phyloP scores from a whole-genome alignment of 1,284 basidiomycete species.

The Psilocybe mexicana region DNA sequence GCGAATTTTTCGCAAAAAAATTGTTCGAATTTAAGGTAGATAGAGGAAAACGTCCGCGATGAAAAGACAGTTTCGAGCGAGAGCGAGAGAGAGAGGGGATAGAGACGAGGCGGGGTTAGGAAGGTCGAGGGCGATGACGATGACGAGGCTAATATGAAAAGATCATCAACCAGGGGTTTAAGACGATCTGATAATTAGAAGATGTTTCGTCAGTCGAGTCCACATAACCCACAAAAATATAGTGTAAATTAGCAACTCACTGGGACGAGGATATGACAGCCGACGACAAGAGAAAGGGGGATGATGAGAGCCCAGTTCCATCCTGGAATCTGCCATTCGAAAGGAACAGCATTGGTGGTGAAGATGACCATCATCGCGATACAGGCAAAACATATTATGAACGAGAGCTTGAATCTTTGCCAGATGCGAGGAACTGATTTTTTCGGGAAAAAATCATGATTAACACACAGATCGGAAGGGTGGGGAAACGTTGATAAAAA shows the following conservation, averaged over 20 bases:
- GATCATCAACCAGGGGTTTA: conserved; percentile 80
- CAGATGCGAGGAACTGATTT: conserved; percentile 67
- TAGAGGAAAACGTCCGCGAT: too few species aligned
- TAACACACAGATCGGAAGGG: not conserved
- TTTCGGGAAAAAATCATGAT: conserved; percentile 1
- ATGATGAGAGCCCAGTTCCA: conserved; percentile 68
- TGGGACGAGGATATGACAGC: conserved; percentile 68
- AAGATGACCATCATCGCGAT: conserved; percentile 61
- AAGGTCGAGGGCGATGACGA: not conserved
- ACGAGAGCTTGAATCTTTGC: conserved; percentile 69
- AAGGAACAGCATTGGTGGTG: conserved; percentile 51
- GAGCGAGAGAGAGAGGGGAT: not conserved
- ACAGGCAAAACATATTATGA: conserved; percentile 56
- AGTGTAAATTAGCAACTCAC: conserved; percentile 36
- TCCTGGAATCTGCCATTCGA: conserved; percentile 64
- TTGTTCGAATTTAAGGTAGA: conserved; percentile 2
- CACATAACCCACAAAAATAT: conserved; percentile 2
- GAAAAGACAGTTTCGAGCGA: not conserved
- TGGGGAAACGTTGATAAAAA: too few species aligned
- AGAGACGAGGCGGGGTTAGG: too few species aligned
- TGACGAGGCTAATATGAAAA: conserved; percentile 57
- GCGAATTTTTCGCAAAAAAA: not conserved
- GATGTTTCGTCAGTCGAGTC: not conserved
- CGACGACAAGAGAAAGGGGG: conserved; percentile 60
- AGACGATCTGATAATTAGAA: conserved; percentile 50